Conservation (phyloP, 1,284 basidiomycete genomes). For the Salmacisia buchloeana region DNA sequence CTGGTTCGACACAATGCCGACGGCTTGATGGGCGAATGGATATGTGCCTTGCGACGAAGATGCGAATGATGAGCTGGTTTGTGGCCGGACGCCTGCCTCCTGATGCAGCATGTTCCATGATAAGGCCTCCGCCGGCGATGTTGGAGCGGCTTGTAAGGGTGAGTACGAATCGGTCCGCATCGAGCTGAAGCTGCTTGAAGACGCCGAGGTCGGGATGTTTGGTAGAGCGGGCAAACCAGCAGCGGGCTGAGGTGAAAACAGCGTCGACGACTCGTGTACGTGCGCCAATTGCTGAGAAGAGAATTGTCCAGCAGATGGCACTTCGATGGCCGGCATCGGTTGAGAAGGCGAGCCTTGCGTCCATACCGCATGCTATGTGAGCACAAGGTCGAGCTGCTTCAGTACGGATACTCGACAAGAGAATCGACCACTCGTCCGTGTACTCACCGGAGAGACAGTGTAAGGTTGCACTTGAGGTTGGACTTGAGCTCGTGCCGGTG, state of each 20-base stretch:
- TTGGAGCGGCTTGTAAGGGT: background rate
- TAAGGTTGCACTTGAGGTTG: background rate
- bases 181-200: background rate
- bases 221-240: background rate
- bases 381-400: background rate
- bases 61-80: background rate
- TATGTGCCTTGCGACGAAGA: background rate
- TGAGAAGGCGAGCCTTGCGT: background rate
- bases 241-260: background rate
- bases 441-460: background rate
- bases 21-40: too few species aligned
- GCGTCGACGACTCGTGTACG: background rate
- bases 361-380: background rate
- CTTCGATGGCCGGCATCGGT: slow-evolving; percentile 4
- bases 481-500: too few species aligned
- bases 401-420: background rate
- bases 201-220: background rate
- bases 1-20: too few species aligned
- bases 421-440: background rate
- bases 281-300: background rate
- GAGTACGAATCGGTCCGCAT: background rate
- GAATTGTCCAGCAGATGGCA: background rate
- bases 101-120: background rate
- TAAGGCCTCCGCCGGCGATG: background rate
- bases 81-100: background rate